These are phyloP conservation scores for Paradendryphiella salina DNA, from an alignment of 2,329 filamentous ascomycete species.

Conservation along the genomic window DNA sequence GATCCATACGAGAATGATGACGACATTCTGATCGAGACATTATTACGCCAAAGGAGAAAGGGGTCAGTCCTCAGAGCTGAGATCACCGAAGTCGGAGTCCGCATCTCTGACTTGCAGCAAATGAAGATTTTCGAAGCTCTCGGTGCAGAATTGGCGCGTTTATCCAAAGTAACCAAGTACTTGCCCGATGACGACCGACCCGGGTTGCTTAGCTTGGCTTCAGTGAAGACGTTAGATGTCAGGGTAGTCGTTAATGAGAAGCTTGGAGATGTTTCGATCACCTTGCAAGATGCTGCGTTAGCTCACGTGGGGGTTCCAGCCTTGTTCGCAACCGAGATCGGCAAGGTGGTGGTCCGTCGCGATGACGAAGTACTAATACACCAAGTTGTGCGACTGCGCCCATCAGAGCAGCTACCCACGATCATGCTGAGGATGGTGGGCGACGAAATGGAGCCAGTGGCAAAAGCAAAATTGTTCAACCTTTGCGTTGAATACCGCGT, in stretches of 20 bases:
- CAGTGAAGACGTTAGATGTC: conserved; percentile 66
- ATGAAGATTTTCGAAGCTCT: conserved; percentile 71
- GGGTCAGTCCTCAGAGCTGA: conserved; percentile 77
- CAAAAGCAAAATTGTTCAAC: conserved; percentile 87
- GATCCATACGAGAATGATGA: conserved; percentile 87
- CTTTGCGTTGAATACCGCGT: conserved; percentile 87
- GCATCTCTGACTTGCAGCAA: conserved; percentile 65
- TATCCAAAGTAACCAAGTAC: conserved; percentile 90
- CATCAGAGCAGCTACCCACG: conserved; percentile 60
- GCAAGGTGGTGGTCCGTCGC: conserved; percentile 63
- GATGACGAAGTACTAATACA: conserved; percentile 76
- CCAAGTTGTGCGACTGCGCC: conserved; percentile 53
- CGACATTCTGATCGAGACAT: conserved; percentile 91
- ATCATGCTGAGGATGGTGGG: conserved; percentile 89
- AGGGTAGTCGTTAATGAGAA: conserved; percentile 67
- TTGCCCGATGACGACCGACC: conserved; percentile 93
- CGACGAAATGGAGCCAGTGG: conserved; percentile 88
- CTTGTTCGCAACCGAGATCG: conserved; percentile 76
- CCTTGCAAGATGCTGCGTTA: conserved; percentile 31
- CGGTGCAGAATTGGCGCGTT: conserved; percentile 75
- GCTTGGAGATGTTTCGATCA: conserved; percentile 63
- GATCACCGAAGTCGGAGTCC: conserved; percentile 65
- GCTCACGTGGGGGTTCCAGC: conserved; percentile 78
- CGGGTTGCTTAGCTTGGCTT: conserved; percentile 75
- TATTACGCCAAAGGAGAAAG: conserved; percentile 82